Evolutionary conservation across 179 eudicot genomes (phyloP), one percentile per base, ranked within the genome.

Genomic region (Corrigiola litoralis): DNA sequence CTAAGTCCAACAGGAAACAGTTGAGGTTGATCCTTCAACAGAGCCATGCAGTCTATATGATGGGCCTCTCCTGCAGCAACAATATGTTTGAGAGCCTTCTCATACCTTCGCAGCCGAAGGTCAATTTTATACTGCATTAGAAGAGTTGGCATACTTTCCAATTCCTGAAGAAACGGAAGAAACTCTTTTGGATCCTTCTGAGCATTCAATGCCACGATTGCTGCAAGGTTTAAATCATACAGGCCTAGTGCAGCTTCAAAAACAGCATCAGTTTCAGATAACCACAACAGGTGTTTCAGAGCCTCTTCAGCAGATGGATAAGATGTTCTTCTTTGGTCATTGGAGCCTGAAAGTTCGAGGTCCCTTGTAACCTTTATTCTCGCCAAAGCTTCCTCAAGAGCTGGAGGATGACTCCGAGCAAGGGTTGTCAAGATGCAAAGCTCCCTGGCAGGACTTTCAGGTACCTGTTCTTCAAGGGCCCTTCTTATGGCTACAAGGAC

Each of bases 191-290:
- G 99, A 57, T 94, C 99, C 64, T 61, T 82, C 60, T 89, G 98
- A 52, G 95, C 84, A 77, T 94, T 94, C 68, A 94, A 77, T 37
- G 97, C 99, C 62, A 94, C 99, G 72, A 94, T 94, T 74, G 99
- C 99, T 24, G 97, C 95, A 75, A 94, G 95, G 75, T 90, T 94
- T 61, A 94, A 76, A 79, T 94, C 99, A 68, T 94, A 90, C 38
- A 94, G 89, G 46, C 99, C 97, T 77, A 94, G 75, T 62, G 97
- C 99, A 81, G 97, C 90, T 79, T 92, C 98, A 79, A 75, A 92
- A 47, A 90, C 91, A 49, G 98, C 87, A 65, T 84, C 97, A 25
- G 87, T 59, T 61, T 90, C 97, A 61, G 95, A 87, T 24, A 94
- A 71, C 99, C 99, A 94, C 66, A 94, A 74, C 27, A 92, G 82